A percentile compares a stretch with the other conserved stretches of the same genome.
These are phyloP conservation scores for Stemphylium beticola DNA, from an alignment of 2,329 filamentous ascomycete species.

Conservation along the genomic window DNA sequence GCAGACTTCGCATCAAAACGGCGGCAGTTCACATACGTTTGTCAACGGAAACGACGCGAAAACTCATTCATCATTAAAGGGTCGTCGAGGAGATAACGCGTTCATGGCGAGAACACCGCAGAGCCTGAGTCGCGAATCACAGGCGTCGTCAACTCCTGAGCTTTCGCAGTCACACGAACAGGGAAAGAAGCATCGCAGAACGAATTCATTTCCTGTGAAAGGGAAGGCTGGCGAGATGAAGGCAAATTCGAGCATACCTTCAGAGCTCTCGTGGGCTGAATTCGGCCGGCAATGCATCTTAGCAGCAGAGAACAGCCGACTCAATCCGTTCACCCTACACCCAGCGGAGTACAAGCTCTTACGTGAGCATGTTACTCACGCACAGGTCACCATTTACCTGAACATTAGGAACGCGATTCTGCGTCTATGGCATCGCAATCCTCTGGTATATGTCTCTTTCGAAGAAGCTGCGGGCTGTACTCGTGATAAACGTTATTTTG, in stretches of 20 bases:
- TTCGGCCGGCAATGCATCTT: slow-evolving; percentile 92
- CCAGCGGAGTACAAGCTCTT: slow-evolving; percentile 82
- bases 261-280: slow-evolving; percentile 71
- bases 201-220: slow-evolving; percentile 28
- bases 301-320: slow-evolving; percentile 84
- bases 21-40: slow-evolving; percentile 11
- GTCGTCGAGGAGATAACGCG: slow-evolving; percentile 16
- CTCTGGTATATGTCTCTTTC: slow-evolving; percentile 78
- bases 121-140: slow-evolving; percentile 28
- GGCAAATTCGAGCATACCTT: slow-evolving; percentile 84
- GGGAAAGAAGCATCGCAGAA: slow-evolving; percentile 25
- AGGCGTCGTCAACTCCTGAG: slow-evolving; percentile 44
- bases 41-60: slow-evolving; percentile 18
- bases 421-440: slow-evolving; percentile 86
- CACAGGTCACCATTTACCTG: slow-evolving; percentile 92
- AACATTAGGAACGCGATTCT: slow-evolving; percentile 96
- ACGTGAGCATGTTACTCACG: slow-evolving; percentile 79
- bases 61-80: slow-evolving; percentile 16
- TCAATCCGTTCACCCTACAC: slow-evolving; percentile 90
- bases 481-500: slow-evolving; percentile 85
- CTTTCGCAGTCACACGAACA: slow-evolving; percentile 31
- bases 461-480: slow-evolving; percentile 91
- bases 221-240: slow-evolving; percentile 33
- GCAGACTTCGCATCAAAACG: slow-evolving; percentile 19
- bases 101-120: slow-evolving; percentile 33